A percentile compares a stretch with the other conserved stretches of the same genome.
These are phyloP conservation scores for Phytopythium litorale DNA, from an alignment of 352 stramenopile species.

Conservation along the genomic window DNA sequence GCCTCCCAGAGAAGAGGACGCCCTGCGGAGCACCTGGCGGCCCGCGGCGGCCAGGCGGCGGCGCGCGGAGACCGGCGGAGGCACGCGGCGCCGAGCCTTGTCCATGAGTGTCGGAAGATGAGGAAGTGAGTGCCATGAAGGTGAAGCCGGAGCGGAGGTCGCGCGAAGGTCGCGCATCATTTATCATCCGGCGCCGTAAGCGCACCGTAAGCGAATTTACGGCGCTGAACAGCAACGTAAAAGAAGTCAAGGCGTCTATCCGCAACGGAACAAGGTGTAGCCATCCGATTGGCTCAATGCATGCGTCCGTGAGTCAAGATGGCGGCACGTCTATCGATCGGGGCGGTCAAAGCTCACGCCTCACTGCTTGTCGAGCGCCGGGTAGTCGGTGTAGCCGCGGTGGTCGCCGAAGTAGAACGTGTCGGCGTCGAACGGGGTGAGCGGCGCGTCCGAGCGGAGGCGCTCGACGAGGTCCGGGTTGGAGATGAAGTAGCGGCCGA, in stretches of 20 bases:
- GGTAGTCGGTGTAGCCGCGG: slow-evolving; percentile 52
- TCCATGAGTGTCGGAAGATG: not conserved
- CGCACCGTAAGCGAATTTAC: not conserved
- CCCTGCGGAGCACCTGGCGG: not conserved
- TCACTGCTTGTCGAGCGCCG: slow-evolving; percentile 20
- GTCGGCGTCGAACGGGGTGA: slow-evolving; percentile 38
- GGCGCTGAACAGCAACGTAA: not conserved
- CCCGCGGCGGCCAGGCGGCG: not conserved
- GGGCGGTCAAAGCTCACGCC: too few relatives aligned
- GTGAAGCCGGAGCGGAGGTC: not conserved
- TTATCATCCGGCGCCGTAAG: not conserved
- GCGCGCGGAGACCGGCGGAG: not conserved
- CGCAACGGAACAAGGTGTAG: not conserved
- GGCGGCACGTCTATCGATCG: not conserved
- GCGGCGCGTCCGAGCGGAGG: slow-evolving; percentile 34
- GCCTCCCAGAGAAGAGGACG: not conserved
- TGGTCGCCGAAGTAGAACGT: slow-evolving; percentile 46
- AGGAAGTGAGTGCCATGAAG: not conserved
- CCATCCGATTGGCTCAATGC: not conserved
- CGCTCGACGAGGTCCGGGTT: slow-evolving; percentile 71
- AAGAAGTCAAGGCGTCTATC: not conserved
- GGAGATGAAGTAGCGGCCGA: slow-evolving; percentile 68
- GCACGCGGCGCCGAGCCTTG: slow-evolving; percentile 1
- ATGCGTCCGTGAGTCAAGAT: not conserved
- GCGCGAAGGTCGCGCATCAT: not conserved